These are phyloP conservation scores for Xylaria sp. DNA, from an alignment of 2,329 filamentous ascomycete species.

Conservation along the genomic window DNA sequence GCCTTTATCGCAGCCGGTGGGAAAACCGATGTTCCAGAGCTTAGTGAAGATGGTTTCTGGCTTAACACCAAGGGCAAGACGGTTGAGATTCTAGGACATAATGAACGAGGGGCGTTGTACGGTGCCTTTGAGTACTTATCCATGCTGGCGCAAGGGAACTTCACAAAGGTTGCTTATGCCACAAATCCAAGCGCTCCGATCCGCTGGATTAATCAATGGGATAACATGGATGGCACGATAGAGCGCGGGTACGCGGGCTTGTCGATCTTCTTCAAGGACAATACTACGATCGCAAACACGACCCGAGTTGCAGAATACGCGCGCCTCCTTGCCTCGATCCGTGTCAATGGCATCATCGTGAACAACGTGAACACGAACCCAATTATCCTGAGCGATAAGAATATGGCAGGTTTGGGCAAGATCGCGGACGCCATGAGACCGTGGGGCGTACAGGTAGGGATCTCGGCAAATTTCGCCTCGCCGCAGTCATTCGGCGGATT, in stretches of 20 bases:
- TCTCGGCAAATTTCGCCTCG: conserved; percentile 75
- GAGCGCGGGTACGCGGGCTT: conserved; percentile 74
- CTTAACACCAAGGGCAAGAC: conserved; percentile 58
- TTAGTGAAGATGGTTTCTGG: conserved; percentile 70
- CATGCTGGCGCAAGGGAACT: conserved; percentile 57
- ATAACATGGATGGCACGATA: conserved; percentile 74
- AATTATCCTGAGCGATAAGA: conserved; percentile 62
- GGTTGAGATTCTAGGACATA: conserved; percentile 70
- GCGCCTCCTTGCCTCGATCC: conserved; percentile 72
- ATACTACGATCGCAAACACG: conserved; percentile 65
- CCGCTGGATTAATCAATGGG: conserved; percentile 79
- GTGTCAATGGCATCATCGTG: conserved; percentile 72
- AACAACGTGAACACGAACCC: conserved; percentile 80
- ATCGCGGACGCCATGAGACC: conserved; percentile 74
- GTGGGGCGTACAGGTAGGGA: conserved; percentile 71
- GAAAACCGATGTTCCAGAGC: conserved; percentile 50
- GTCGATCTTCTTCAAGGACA: conserved; percentile 74
- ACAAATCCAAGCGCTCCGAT: conserved; percentile 62
- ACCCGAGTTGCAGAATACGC: conserved; percentile 71
- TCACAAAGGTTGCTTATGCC: conserved; percentile 62
- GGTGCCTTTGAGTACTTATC: conserved; percentile 76
- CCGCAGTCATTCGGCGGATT: conserved; percentile 67
- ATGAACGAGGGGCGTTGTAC: conserved; percentile 74
- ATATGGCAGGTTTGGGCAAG: conserved; percentile 68
- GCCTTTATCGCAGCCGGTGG: conserved; percentile 54